Percentiles rank a stretch among this genome's conserved stretches.
Evolutionary conservation across 257 asterid species (phyloP).

Genomic region (Coffea canephora): DNA sequence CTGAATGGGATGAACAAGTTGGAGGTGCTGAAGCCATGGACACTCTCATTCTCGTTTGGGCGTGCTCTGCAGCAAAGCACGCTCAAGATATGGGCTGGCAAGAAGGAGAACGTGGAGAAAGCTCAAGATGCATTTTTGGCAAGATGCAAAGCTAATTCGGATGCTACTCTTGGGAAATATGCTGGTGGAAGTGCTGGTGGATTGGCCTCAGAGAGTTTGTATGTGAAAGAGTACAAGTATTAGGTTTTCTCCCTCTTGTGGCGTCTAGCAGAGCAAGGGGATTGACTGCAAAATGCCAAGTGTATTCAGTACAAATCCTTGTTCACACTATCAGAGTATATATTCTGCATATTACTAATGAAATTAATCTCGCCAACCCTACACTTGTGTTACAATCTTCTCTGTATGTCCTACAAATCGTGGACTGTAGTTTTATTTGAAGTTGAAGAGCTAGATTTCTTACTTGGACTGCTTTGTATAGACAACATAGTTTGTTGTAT

Average conservation of each 20-base stretch:
- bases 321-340: neutral
- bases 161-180: conserved; percentile 69
- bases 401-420: neutral
- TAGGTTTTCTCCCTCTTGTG: conserved; percentile 11
- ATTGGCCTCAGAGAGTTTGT: conserved; percentile 66
- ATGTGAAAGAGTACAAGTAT: conserved; percentile 58
- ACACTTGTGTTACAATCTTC: neutral
- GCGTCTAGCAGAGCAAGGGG: neutral
- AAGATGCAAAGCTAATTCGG: conserved; percentile 81
- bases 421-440: neutral
- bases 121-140: conserved; percentile 64
- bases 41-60: conserved; percentile 73
- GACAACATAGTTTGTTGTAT: neutral
- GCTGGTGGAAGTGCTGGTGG: conserved; percentile 53
- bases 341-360: neutral
- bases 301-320: neutral
- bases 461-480: neutral
- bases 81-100: conserved; percentile 75
- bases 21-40: conserved; percentile 75
- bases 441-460: neutral
- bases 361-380: neutral
- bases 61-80: conserved; percentile 84
- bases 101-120: conserved; percentile 65
- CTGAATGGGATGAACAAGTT: conserved; percentile 72
- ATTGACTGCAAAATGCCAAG: neutral